phyloP scores from a whole-genome alignment of 805 yeast species.

The Candida golubevii region DNA sequence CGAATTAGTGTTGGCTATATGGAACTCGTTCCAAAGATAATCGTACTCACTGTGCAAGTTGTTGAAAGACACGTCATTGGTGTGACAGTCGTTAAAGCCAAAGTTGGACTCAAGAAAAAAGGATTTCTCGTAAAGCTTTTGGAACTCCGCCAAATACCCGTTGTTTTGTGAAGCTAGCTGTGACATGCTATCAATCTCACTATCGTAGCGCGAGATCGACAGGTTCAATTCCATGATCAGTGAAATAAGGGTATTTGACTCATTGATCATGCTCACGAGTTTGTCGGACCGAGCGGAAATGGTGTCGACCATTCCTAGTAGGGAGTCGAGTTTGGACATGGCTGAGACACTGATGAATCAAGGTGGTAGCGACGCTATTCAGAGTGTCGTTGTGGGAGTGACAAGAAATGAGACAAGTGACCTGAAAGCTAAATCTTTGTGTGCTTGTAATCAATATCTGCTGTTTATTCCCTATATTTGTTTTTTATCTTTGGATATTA shows the following conservation, averaged over 20 bases:
- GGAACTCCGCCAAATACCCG: slow-evolving; percentile 22
- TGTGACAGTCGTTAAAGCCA: slow-evolving; percentile 26
- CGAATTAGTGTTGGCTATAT: slow-evolving; percentile 4
- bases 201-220: slow-evolving; percentile 24
- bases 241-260: slow-evolving; percentile 22
- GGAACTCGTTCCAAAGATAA: slow-evolving; percentile 19
- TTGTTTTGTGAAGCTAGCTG: slow-evolving; percentile 23
- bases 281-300: slow-evolving; percentile 26
- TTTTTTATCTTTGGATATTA: no score
- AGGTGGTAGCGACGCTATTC: no score
- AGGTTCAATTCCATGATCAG: slow-evolving; percentile 19
- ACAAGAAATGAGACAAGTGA: no score
- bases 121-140: slow-evolving; percentile 29
- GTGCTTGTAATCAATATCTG: no score
- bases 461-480: no score
- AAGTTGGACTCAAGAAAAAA: slow-evolving; percentile 32
- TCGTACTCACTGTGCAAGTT: slow-evolving; percentile 28
- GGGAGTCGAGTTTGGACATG: slow-evolving; percentile 25
- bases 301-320: slow-evolving; percentile 29
- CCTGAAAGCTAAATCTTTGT: no score
- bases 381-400: no score
- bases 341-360: not conserved
- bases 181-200: slow-evolving; percentile 25
- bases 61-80: slow-evolving; percentile 29
- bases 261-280: slow-evolving; percentile 20